phyloP scores from a whole-genome alignment of 2,329 filamentous ascomycete species.

The Dactylellina haptotyla region DNA sequence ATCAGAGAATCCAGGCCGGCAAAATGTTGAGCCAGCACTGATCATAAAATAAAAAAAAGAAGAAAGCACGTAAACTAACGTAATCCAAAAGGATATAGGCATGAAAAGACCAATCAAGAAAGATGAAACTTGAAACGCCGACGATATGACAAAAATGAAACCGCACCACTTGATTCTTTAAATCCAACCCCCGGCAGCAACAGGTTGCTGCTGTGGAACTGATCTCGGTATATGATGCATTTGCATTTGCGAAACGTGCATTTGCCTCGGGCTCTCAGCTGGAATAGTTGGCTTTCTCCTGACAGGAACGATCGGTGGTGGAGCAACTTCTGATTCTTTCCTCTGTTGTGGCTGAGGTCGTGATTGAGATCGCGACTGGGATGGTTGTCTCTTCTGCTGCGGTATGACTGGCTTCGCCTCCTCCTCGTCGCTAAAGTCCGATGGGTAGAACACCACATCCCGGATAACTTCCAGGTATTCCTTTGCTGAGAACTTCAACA shows the following conservation, averaged over 20 bases:
- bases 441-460: conserved; percentile 41
- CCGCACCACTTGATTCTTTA: conserved; percentile 6
- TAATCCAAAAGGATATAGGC: not conserved
- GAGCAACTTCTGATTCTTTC: not conserved
- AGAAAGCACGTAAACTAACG: not conserved
- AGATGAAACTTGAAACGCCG: conserved; percentile 15
- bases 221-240: conserved; percentile 28
- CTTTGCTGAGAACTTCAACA: conserved; percentile 78
- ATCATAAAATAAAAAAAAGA: not conserved
- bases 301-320: conserved; percentile 26
- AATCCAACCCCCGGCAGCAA: conserved; percentile 47
- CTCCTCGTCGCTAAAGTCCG: conserved; percentile 13
- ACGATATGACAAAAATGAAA: not conserved
- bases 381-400: not conserved
- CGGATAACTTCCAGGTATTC: conserved; percentile 84
- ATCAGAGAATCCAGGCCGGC: conserved; percentile 2
- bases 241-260: conserved; percentile 1
- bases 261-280: conserved; percentile 15
- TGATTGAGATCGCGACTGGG: not conserved
- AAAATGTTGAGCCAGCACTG: not conserved
- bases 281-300: conserved; percentile 29
- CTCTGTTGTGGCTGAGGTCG: not conserved
- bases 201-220: conserved; percentile 17
- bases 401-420: not conserved
- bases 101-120: not conserved